Evolutionary conservation across 2,329 filamentous ascomycete species (phyloP).

Genomic region (Fusarium sacchari): DNA sequence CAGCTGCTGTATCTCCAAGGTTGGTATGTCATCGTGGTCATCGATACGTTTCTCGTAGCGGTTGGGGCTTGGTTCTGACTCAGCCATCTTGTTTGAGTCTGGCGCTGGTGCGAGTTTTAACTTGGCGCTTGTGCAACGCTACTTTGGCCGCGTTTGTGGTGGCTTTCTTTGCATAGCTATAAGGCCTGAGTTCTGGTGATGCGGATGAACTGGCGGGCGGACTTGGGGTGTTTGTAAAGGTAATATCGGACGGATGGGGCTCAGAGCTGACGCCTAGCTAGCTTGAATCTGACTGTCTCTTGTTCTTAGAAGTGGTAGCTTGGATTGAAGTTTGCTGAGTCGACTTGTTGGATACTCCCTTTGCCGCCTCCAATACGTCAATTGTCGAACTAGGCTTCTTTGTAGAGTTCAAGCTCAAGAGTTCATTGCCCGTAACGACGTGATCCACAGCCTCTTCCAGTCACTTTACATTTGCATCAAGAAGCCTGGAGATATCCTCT

Average conservation of each 20-base stretch:
- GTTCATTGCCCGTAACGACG: background rate
- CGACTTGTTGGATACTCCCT: fast-evolving
- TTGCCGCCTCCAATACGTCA: fast-evolving
- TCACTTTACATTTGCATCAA: background rate
- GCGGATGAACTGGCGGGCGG: no score
- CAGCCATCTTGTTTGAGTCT: background rate
- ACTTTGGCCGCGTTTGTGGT: background rate
- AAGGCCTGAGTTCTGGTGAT: background rate
- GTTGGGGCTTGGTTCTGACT: fast-evolving
- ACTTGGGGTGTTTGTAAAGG: background rate
- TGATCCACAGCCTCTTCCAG: background rate
- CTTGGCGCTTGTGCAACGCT: background rate
- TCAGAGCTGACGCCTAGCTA: background rate
- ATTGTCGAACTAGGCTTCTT: fast-evolving
- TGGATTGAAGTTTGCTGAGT: background rate
- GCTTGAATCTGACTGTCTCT: background rate
- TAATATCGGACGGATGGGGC: background rate
- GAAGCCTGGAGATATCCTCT: background rate
- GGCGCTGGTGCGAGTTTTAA: background rate
- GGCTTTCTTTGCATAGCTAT: background rate
- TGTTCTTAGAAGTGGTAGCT: background rate
- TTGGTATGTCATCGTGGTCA: background rate
- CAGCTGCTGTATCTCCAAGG: background rate
- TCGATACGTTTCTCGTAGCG: background rate
- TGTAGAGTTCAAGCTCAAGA: background rate